A percentile compares a stretch with the other conserved stretches of the same genome.
Conservation (phyloP, 2,329 filamentous ascomycete genomes). For the Paecilomyces formosus region DNA sequence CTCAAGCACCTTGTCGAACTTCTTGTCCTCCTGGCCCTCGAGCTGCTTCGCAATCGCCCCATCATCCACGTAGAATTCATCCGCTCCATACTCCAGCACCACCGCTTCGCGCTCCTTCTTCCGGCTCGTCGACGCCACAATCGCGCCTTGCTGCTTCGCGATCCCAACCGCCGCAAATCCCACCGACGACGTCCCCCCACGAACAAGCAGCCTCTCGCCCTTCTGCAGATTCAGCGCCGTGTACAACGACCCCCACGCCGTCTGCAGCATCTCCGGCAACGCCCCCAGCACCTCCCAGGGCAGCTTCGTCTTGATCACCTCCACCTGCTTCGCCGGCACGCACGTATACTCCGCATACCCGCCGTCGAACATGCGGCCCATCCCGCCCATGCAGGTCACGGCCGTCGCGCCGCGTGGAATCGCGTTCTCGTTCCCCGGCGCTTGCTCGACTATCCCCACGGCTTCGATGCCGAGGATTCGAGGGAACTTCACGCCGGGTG, state of each 20-base stretch:
- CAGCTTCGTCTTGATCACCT: slow-evolving; percentile 27
- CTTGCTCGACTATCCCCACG: slow-evolving; percentile 33
- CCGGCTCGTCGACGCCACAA: slow-evolving; percentile 36
- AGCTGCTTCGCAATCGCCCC: slow-evolving; percentile 33
- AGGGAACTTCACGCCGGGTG: slow-evolving; percentile 33
- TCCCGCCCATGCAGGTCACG: slow-evolving; percentile 43
- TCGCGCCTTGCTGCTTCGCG: slow-evolving; percentile 34
- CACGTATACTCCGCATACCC: slow-evolving; percentile 45
- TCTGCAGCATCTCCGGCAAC: slow-evolving; percentile 46
- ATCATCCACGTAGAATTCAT: slow-evolving; percentile 39
- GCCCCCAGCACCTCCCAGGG: slow-evolving; percentile 40
- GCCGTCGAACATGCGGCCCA: slow-evolving; percentile 42
- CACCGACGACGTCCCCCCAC: slow-evolving; percentile 43
- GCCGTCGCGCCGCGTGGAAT: slow-evolving; percentile 35
- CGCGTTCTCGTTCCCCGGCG: slow-evolving; percentile 16
- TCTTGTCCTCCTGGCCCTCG: slow-evolving; percentile 16
- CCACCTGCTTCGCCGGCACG: slow-evolving; percentile 35
- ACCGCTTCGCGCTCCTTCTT: slow-evolving; percentile 26
- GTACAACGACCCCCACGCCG: slow-evolving; percentile 40
- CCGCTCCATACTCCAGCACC: slow-evolving; percentile 33
- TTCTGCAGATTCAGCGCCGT: slow-evolving; percentile 28
- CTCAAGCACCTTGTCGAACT: slow-evolving; percentile 42
- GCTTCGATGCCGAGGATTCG: slow-evolving; percentile 43
- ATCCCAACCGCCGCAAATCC: slow-evolving; percentile 42
- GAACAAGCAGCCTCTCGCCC: slow-evolving; percentile 40